A percentile compares a stretch with the other conserved stretches of the same genome.
These are phyloP conservation scores for Thinopyrum elongatum DNA, from an alignment of 176 grass and related monocot species.

Conservation along the genomic window DNA sequence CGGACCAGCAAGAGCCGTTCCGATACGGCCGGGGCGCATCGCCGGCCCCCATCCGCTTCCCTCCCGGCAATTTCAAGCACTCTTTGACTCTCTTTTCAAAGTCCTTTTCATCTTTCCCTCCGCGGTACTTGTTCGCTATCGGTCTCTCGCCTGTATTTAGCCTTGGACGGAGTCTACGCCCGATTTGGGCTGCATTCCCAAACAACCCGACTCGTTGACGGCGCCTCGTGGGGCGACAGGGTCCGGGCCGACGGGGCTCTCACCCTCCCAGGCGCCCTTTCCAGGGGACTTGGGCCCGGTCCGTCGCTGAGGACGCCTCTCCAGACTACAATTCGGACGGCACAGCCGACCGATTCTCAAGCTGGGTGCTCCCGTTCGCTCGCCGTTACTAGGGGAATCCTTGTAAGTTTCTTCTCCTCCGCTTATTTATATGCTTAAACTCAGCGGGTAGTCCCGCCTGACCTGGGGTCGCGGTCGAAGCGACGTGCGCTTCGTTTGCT, in stretches of 20 bases:
- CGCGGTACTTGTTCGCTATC: slow-evolving; percentile 73
- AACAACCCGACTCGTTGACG: too few species aligned
- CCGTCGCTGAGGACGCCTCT: too few species aligned
- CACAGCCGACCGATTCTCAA: too few species aligned
- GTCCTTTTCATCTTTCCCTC: slow-evolving; percentile 82
- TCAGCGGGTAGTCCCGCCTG: background rate
- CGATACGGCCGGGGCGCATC: slow-evolving; percentile 25
- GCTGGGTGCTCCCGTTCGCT: too few species aligned
- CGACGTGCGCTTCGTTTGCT: background rate
- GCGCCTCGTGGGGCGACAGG: too few species aligned
- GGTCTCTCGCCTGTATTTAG: slow-evolving; percentile 72
- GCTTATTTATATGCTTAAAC: slow-evolving; percentile 3
- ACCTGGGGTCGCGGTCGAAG: background rate
- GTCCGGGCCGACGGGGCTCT: too few species aligned
- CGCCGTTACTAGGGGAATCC: slow-evolving; percentile 10
- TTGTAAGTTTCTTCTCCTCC: slow-evolving; percentile 1
- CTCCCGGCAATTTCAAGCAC: slow-evolving; percentile 70
- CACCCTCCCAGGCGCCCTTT: too few species aligned
- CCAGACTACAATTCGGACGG: too few species aligned
- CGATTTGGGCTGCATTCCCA: too few species aligned
- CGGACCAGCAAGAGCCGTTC: too few species aligned
- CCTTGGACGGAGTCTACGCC: slow-evolving; percentile 61
- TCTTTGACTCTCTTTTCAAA: slow-evolving; percentile 49
- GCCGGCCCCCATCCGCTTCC: slow-evolving; percentile 69
- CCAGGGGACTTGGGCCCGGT: too few species aligned